These are phyloP conservation scores for Brasilioporus rufonigricans DNA, from an alignment of 768 basidiomycete genomes.

Conservation along the genomic window DNA sequence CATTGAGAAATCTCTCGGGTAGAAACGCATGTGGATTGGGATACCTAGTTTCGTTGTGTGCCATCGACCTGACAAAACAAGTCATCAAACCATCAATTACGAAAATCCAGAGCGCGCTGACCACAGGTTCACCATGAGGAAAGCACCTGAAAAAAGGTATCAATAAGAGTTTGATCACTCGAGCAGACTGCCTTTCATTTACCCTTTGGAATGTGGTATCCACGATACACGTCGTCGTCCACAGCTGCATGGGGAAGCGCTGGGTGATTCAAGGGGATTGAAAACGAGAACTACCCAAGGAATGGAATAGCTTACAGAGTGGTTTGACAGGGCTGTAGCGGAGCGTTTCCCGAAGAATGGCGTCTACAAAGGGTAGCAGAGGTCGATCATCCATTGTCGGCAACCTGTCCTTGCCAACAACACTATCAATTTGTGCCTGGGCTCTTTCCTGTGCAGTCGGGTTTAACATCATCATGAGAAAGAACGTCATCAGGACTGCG, in stretches of 20 bases:
- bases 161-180: background rate
- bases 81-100: background rate
- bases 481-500: background rate
- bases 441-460: slow-evolving; percentile 2
- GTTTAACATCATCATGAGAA: background rate
- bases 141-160: slow-evolving; percentile 2
- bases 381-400: background rate
- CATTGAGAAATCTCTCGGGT: background rate
- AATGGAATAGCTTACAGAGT: background rate
- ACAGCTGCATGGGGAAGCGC: background rate
- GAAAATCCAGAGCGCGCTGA: background rate
- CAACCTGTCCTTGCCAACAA: slow-evolving; percentile 1
- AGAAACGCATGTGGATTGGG: background rate
- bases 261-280: background rate
- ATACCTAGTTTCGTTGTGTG: background rate
- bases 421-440: slow-evolving; percentile 10
- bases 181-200: background rate
- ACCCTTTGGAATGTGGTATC: background rate
- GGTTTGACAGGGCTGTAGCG: background rate
- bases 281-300: background rate
- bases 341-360: slow-evolving; percentile 1
- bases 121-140: slow-evolving; percentile 6
- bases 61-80: background rate
- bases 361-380: background rate
- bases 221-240: background rate